Evolutionary conservation across 352 stramenopile species (phyloP), one percentile per base, ranked within the genome.

Genomic region (Blastocystis sp.): DNA sequence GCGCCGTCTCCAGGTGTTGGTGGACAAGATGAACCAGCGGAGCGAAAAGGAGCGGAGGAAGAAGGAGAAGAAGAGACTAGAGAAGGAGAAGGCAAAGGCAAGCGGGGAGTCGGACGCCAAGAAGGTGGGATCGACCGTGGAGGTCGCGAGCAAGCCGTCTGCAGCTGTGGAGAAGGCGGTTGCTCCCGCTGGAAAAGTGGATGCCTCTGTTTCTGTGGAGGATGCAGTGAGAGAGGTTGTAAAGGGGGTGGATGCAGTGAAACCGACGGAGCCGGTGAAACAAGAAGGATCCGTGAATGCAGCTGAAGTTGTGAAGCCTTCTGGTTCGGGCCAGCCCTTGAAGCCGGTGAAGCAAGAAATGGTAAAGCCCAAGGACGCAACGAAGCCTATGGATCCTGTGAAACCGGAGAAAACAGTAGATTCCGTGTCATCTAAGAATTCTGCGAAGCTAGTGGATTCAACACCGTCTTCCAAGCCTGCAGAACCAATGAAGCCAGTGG

Each of bases 41-140:
- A 46, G 34, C 11, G 14, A 46, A 29, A 49, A 44, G 40, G 40
- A 44, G 42, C 61, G 57, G 11, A 69, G 56, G 69, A 63, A 64
- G 46, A 61, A 81, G 69, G 69, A 81, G 40, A 63, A 40, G 48
- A 49, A 53, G 36, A 73, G 51, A 36, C n/a, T 34, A 27, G 34
- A 73, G 61, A 61, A 65, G 34, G 29, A 64, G 29, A 64, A 81
- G 48, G 48, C 34, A 34, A 36, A 73, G 0, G 4, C 14, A 32
- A 81, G 63, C n/a, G 63, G 63, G 42, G 48, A 57, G 27, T 8
- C 49, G 7, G 48, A 61, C 36, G 57, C 24, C 0, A 61, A 81
- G 34, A 64, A 81, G 29, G 18, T 0, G 21, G 42, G 27, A 48
- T 53, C 34, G 63, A n/a, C 24, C 48, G 36, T 51, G 42, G n/a